Conservation (phyloP, 2,329 filamentous ascomycete genomes). For the Monosporascus sp. region DNA sequence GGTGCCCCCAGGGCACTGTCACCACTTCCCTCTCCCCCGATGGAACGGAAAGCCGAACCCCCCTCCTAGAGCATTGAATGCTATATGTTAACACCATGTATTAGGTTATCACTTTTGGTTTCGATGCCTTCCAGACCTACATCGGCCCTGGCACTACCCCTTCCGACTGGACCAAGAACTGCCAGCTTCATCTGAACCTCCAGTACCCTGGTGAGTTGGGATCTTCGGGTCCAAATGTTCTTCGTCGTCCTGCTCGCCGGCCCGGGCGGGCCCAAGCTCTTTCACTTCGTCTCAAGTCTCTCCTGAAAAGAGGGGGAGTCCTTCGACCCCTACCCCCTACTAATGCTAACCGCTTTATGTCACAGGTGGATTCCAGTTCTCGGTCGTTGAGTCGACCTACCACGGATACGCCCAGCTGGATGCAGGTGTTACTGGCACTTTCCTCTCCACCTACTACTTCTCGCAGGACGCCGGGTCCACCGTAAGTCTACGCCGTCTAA, state of each 20-base stretch:
- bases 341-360: neutral
- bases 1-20: constrained; percentile 39
- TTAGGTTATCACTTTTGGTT: constrained; percentile 42
- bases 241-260: neutral
- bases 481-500: constrained; percentile 11
- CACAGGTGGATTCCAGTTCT: constrained; percentile 36
- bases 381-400: constrained; percentile 42
- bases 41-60: constrained; percentile 28
- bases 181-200: constrained; percentile 41
- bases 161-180: constrained; percentile 39
- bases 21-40: constrained; percentile 38
- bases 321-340: no score
- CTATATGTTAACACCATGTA: constrained; percentile 4
- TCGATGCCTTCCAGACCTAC: constrained; percentile 42
- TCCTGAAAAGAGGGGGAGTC: no score
- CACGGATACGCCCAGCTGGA: constrained; percentile 45
- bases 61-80: no score
- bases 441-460: constrained; percentile 44
- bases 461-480: constrained; percentile 39
- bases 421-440: constrained; percentile 36
- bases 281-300: no score
- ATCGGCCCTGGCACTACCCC: constrained; percentile 35
- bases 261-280: no score
- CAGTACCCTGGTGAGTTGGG: constrained; percentile 33
- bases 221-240: neutral